Conservation (phyloP, 495 filamentous ascomycete genomes). For the Friedmanniomyces endolithicus region DNA sequence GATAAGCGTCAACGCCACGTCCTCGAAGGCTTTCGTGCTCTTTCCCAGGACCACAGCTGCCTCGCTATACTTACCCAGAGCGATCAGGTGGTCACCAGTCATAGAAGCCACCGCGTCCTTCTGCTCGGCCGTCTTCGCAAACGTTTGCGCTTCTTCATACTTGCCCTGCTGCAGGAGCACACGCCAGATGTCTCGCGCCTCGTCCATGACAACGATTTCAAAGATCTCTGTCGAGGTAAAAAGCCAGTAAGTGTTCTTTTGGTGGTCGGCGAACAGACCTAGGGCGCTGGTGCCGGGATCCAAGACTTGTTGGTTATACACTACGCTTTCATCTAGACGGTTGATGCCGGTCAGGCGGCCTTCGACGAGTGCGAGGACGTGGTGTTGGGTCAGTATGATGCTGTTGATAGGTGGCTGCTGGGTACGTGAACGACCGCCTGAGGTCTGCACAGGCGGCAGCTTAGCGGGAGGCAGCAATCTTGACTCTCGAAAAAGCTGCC, state of each 20-base stretch:
- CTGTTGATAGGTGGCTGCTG: slow-evolving; percentile 59
- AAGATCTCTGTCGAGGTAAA: slow-evolving; percentile 84
- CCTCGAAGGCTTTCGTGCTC: slow-evolving; percentile 90
- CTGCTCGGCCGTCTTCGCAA: slow-evolving; percentile 59
- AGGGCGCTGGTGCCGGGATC: slow-evolving; percentile 65
- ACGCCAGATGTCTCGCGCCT: slow-evolving; percentile 88
- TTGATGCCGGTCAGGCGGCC: slow-evolving; percentile 72
- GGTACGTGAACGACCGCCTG: slow-evolving; percentile 49
- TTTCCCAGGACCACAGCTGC: slow-evolving; percentile 84
- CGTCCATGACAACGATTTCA: slow-evolving; percentile 80
- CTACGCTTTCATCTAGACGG: slow-evolving; percentile 65
- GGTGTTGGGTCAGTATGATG: slow-evolving; percentile 85
- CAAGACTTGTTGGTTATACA: slow-evolving; percentile 78
- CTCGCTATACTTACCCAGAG: slow-evolving; percentile 66
- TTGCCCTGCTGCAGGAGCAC: slow-evolving; percentile 73
- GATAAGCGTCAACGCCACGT: slow-evolving; percentile 82
- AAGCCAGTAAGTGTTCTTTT: slow-evolving; percentile 93
- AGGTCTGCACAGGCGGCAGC: slow-evolving; percentile 53
- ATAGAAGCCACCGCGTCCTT: slow-evolving; percentile 82
- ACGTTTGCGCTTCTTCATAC: slow-evolving; percentile 75
- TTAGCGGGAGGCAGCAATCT: slow-evolving; percentile 62
- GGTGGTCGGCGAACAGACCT: slow-evolving; percentile 71
- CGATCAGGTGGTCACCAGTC: slow-evolving; percentile 74
- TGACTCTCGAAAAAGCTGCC: slow-evolving; percentile 52
- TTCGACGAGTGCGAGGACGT: slow-evolving; percentile 75